Evolutionary conservation across 192 early-diverging fungal genomes (phyloP).

Genomic region (Coemansia sp.): DNA sequence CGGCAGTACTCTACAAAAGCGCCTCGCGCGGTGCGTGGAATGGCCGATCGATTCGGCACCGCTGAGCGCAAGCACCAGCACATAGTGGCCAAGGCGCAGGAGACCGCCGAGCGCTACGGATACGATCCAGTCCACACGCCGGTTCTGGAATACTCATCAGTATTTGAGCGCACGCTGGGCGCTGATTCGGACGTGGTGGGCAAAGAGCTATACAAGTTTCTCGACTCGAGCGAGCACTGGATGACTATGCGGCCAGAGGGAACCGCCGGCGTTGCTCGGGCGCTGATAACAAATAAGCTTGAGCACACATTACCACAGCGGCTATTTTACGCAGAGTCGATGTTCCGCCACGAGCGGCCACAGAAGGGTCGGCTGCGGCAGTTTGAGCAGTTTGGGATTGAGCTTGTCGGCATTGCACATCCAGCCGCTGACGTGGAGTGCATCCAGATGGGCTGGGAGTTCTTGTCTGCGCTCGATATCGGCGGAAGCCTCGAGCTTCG

Average conservation of each 20-base stretch:
- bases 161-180: slow-evolving; percentile 64
- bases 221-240: slow-evolving; percentile 55
- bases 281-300: slow-evolving; percentile 49
- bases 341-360: slow-evolving; percentile 72
- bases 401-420: slow-evolving; percentile 55
- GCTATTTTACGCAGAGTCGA: slow-evolving; percentile 63
- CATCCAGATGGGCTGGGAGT: slow-evolving; percentile 54
- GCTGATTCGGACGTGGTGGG: slow-evolving; percentile 64
- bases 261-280: slow-evolving; percentile 53
- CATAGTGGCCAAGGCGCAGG: slow-evolving; percentile 43
- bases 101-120: slow-evolving; percentile 50
- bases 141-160: slow-evolving; percentile 62
- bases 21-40: slow-evolving; percentile 59
- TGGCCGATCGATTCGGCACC: slow-evolving; percentile 59
- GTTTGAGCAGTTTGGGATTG: slow-evolving; percentile 73
- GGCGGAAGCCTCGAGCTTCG: slow-evolving; percentile 17
- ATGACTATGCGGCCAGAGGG: slow-evolving; percentile 71
- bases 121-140: slow-evolving; percentile 63
- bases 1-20: slow-evolving; percentile 10
- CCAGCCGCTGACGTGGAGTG: slow-evolving; percentile 60
- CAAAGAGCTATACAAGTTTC: slow-evolving; percentile 68
- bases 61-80: slow-evolving; percentile 47
- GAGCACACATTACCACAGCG: slow-evolving; percentile 49
- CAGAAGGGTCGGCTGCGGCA: slow-evolving; percentile 68
- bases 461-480: slow-evolving; percentile 43